Base-by-base conservation (phyloP, 768 basidiomycete genomes). In the Hydnomerulius pinastri region DNA sequence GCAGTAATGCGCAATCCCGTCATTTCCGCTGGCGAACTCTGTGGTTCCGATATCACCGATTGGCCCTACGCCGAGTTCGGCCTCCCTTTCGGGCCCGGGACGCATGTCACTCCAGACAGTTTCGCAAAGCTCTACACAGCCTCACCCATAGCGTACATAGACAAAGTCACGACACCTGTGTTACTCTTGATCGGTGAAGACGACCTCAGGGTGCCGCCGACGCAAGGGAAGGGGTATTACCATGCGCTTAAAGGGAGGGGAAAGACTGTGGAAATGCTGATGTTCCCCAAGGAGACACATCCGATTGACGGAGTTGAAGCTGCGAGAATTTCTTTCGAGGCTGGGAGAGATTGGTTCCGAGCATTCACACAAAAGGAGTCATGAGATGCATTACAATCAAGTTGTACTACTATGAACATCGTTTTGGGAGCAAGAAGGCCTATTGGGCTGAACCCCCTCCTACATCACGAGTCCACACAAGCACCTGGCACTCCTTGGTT, bases 1-100 rank as follows among this genome's bases (percentile, higher is more conserved):
- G 81, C 81, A 0, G 77, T 80, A 21, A 60, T 87, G 40, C 78
- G 83, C 35, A 90, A 90, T 59, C 86, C 87, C 0, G 88, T 89
- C 46, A 83, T 82, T 33, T 81, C 82, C 4, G 73, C 71, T 0
- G 83, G 82, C 10, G 81, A 83, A 39, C 65, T 83, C 24, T 65
- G 77, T 1, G 70, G 69, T 1, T 79, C 78, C 1, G 87, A 90
- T 52, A 88, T 90, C 35, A 78, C 83, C 7, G 87, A 89, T 58
- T 90, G 87, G 87, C 58, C 65, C 2, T 72, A 61, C 76, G 73
- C 52, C 67, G 80, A 62, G 54, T 80, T 67, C 25, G 71, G 62
- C 2, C 37, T 70, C 1, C 67, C 23, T 37, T 84, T 35, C 63
- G 63, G 12, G 65, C 52, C 71, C 15, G 28, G 62, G 30, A 46